Base-by-base conservation (phyloP, 345 rosid genomes). In the Dimocarpus longan region DNA sequence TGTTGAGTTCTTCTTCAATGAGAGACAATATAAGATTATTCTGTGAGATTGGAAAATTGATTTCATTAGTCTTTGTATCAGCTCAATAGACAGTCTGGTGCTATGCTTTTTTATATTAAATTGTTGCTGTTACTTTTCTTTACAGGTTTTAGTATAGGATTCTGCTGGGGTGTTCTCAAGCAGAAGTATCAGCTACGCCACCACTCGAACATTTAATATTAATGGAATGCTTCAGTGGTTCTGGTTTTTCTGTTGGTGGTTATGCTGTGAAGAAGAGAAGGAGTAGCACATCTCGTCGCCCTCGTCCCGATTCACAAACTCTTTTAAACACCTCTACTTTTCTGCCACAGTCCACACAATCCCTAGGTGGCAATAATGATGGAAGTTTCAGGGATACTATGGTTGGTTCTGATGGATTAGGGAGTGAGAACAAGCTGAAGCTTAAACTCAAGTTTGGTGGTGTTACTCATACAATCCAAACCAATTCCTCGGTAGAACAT, bases 391-490 rank as follows among this genome's bases (percentile, higher is more conserved):
- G 66, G 66, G 85, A 81, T 59, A 15, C 75, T 12, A 71, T 57
- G 22, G 78, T 60, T 75, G 80, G 76, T 75, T 79, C 78, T 42
- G 89, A 85, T 79, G 86, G 69, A 39, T 59, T 59, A 15, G 86
- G 75, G n/a, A 82, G 57, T 81, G 92, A 88, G 66, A 92, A 84
- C 78, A 84, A 85, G 70, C 84, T 88, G 72, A 92, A 90, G 80
- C 85, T 91, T 44, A 92, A 89, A 89, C 86, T 89, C 73, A 92
- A 87, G 85, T 86, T 91, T 71, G 89, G 91, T 75, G 90, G 91
- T 79, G 86, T 83, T 70, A 80, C 88, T 8, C 92, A 80, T 73
- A 86, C 87, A 11, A 76, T 92, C 69, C 89, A 86, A 39, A 80
- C 93, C 57, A 84, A 81, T 56, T 86, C 92, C 16, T 68, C 78